Evolutionary conservation across 371 early-diverging fungal genomes (phyloP).

Genomic region (Parasitella parasitica): DNA sequence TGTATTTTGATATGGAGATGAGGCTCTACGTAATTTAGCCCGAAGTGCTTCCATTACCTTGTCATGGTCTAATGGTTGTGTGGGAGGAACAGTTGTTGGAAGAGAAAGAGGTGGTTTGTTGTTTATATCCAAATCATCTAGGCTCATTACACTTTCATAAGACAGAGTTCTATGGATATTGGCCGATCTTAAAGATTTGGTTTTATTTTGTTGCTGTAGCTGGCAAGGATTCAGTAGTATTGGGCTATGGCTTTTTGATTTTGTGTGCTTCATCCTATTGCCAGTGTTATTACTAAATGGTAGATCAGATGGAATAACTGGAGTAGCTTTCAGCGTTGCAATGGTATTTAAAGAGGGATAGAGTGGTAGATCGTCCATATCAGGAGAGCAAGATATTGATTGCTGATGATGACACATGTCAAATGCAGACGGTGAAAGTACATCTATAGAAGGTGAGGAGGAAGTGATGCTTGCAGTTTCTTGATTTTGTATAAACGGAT

Average conservation of each 20-base stretch:
- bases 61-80: conserved; percentile 19
- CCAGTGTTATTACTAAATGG: neutral
- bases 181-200: neutral
- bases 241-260: neutral
- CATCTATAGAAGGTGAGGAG: conserved; percentile 14
- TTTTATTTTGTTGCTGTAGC: neutral
- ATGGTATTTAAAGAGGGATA: neutral
- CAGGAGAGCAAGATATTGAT: conserved; percentile 2
- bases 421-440: conserved; percentile 8
- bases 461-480: conserved; percentile 6
- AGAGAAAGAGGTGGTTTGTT: neutral
- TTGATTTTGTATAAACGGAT: neutral
- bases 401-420: neutral
- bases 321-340: neutral
- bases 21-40: conserved; percentile 18
- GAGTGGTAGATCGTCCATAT: neutral
- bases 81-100: conserved; percentile 1
- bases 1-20: conserved; percentile 12
- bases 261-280: neutral
- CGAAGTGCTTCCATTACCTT: conserved; percentile 30
- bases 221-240: neutral
- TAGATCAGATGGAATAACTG: neutral
- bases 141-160: conserved; percentile 21
- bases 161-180: conserved; percentile 15
- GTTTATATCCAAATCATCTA: conserved; percentile 8